These are phyloP conservation scores for Neurospora sp. DNA, from an alignment of 495 filamentous ascomycete species.

Conservation along the genomic window DNA sequence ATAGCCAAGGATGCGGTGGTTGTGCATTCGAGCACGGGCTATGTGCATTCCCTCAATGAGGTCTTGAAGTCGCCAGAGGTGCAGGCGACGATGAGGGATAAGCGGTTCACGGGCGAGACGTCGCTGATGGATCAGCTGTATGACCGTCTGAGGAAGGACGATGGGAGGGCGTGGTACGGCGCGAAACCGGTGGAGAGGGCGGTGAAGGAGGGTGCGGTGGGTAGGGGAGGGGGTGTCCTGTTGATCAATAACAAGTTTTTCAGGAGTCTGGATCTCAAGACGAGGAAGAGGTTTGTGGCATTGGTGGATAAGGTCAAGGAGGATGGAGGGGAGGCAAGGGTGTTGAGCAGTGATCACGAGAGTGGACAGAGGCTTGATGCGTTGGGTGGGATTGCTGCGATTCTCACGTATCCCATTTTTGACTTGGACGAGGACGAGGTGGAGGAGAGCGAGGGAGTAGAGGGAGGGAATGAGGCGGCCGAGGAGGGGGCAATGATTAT, in stretches of 20 bases:
- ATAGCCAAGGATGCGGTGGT: conserved; percentile 58
- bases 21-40: conserved; percentile 74
- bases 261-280: conserved; percentile 68
- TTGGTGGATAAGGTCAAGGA: conserved; percentile 88
- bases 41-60: conserved; percentile 78
- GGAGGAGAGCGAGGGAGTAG: conserved; percentile 32
- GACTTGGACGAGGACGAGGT: conserved; percentile 63
- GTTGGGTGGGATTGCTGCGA: conserved; percentile 78
- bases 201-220: conserved; percentile 80
- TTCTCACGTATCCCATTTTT: conserved; percentile 78
- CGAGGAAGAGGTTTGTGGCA: conserved; percentile 69
- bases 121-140: conserved; percentile 79
- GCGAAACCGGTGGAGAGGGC: conserved; percentile 76
- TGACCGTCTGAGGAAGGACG: conserved; percentile 69
- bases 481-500: conserved; percentile 23
- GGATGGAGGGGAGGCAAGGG: conserved; percentile 75
- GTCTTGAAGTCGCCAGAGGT: conserved; percentile 73
- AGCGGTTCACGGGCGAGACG: conserved; percentile 78
- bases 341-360: conserved; percentile 88
- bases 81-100: conserved; percentile 63
- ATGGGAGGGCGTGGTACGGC: conserved; percentile 87
- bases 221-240: conserved; percentile 71
- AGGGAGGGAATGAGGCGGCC: conserved; percentile 5
- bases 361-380: conserved; percentile 80
- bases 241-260: conserved; percentile 82